Conservation (phyloP, 257 asterid species). For the Lithospermum erythrorhizon region DNA sequence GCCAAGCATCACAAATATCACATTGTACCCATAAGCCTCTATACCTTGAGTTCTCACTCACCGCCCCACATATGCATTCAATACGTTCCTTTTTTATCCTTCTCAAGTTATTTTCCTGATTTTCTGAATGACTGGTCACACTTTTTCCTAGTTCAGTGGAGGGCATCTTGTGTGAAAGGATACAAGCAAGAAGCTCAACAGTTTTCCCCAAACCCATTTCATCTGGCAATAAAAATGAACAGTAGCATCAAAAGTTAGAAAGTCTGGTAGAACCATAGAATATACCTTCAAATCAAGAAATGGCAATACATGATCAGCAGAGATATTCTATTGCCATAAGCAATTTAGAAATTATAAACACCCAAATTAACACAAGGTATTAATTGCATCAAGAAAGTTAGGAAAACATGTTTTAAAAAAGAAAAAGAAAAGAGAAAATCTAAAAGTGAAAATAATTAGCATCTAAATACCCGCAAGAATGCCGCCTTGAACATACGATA, state of each 20-base stretch:
- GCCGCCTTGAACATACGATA: slow-evolving; percentile 71
- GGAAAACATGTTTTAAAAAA: neutral
- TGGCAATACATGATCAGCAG: neutral
- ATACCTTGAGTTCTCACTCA: slow-evolving; percentile 67
- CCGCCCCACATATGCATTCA: slow-evolving; percentile 92
- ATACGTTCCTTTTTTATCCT: slow-evolving; percentile 85
- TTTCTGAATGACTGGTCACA: slow-evolving; percentile 26
- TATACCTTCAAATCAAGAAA: slow-evolving; percentile 12
- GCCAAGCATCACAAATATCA: slow-evolving; percentile 98
- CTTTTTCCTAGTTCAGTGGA: slow-evolving; percentile 36
- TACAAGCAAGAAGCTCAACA: slow-evolving; percentile 86
- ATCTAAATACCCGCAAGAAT: slow-evolving; percentile 81
- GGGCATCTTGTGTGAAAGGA: slow-evolving; percentile 61
- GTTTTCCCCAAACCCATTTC: slow-evolving; percentile 99
- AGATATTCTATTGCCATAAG: neutral
- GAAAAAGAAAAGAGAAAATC: neutral
- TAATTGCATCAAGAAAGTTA: neutral
- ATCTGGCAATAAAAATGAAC: slow-evolving; percentile 37
- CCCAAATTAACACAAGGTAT: neutral
- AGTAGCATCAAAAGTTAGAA: slow-evolving; percentile 20
- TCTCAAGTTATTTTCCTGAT: slow-evolving; percentile 35
- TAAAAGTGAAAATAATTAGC: slow-evolving; percentile 1
- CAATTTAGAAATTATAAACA: too few relatives aligned
- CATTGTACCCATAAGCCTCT: slow-evolving; percentile 93
- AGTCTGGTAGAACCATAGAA: slow-evolving; percentile 14